A percentile compares a stretch with the other conserved stretches of the same genome.
Conservation (phyloP, 2,329 filamentous ascomycete species). For the Apiospora malaysiana region DNA sequence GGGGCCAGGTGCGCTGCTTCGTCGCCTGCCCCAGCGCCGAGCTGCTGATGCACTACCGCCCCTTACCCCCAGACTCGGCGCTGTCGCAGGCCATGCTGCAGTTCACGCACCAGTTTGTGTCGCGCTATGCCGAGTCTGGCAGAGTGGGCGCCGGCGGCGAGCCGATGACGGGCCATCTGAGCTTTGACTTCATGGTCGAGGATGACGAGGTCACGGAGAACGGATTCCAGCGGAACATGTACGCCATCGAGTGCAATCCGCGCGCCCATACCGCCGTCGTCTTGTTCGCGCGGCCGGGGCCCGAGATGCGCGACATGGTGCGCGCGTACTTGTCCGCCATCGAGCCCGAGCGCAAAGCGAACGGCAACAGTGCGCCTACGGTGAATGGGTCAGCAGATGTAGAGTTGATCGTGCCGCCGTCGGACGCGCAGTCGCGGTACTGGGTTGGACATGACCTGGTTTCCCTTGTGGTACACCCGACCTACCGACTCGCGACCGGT, state of each 20-base stretch:
- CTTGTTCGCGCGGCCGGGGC: slow-evolving; percentile 56
- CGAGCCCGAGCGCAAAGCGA: background rate
- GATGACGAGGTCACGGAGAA: slow-evolving; percentile 36
- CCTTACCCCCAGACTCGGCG: slow-evolving; percentile 59
- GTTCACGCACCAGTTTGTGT: slow-evolving; percentile 67
- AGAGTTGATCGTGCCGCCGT: slow-evolving; percentile 31
- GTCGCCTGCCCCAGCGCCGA: slow-evolving; percentile 68
- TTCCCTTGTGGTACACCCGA: slow-evolving; percentile 52
- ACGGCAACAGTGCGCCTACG: background rate
- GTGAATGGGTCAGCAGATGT: background rate
- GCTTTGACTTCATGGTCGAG: slow-evolving; percentile 73
- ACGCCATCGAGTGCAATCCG: slow-evolving; percentile 75
- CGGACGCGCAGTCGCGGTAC: slow-evolving; percentile 49
- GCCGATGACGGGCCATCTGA: slow-evolving; percentile 71
- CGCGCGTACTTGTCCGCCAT: slow-evolving; percentile 60
- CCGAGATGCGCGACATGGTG: slow-evolving; percentile 51
- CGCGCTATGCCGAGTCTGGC: slow-evolving; percentile 46
- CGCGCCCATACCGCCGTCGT: slow-evolving; percentile 71
- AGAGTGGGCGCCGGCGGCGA: slow-evolving; percentile 10
- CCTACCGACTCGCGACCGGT: slow-evolving; percentile 43
- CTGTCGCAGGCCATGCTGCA: slow-evolving; percentile 65
- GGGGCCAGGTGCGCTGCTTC: slow-evolving; percentile 68
- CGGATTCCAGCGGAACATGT: slow-evolving; percentile 50
- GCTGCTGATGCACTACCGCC: slow-evolving; percentile 69
- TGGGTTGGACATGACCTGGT: slow-evolving; percentile 74